Conservation (phyloP, 2,329 filamentous ascomycete genomes). For the Penicillium brevicompactum region DNA sequence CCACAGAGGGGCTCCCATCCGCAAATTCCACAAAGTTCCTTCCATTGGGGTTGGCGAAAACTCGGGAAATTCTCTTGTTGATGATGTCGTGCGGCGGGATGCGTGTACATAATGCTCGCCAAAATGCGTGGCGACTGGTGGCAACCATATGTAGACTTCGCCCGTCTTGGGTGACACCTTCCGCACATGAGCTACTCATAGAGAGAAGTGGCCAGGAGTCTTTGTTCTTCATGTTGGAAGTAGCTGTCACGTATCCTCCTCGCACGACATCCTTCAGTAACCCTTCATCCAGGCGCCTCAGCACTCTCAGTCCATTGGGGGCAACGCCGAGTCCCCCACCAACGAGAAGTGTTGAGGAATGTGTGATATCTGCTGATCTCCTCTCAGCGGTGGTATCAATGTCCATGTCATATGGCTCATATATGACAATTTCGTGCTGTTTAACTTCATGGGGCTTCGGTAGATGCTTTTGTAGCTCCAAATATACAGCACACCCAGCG, state of each 20-base stretch:
- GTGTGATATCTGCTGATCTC: conserved; percentile 19
- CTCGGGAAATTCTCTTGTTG: conserved; percentile 33
- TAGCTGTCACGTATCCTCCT: conserved; percentile 36
- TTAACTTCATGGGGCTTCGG: conserved; percentile 17
- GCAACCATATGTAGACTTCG: conserved; percentile 35
- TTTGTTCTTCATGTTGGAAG: conserved; percentile 37
- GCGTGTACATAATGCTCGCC: conserved; percentile 38
- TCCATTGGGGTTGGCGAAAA: conserved; percentile 28
- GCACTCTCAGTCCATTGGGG: conserved; percentile 44
- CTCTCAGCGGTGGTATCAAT: conserved; percentile 23
- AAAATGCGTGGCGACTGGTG: conserved; percentile 42
- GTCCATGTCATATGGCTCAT: conserved; percentile 43
- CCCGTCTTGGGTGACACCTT: conserved; percentile 2
- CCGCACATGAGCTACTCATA: conserved; percentile 18
- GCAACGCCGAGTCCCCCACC: conserved; percentile 43
- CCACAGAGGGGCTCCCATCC: conserved; percentile 33
- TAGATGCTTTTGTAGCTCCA: conserved; percentile 45
- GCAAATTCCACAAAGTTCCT: conserved; percentile 36
- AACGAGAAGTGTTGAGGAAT: conserved; percentile 39
- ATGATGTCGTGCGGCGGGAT: conserved; percentile 38
- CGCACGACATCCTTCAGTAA: conserved; percentile 36
- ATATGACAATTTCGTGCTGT: conserved; percentile 39
- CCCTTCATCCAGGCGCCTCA: conserved; percentile 39
- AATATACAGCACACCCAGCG: conserved; percentile 42
- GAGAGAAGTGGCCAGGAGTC: conserved; percentile 37